Evolutionary conservation across 148 eudicot genomes (phyloP).

Genomic region (Agrostemma githago): DNA sequence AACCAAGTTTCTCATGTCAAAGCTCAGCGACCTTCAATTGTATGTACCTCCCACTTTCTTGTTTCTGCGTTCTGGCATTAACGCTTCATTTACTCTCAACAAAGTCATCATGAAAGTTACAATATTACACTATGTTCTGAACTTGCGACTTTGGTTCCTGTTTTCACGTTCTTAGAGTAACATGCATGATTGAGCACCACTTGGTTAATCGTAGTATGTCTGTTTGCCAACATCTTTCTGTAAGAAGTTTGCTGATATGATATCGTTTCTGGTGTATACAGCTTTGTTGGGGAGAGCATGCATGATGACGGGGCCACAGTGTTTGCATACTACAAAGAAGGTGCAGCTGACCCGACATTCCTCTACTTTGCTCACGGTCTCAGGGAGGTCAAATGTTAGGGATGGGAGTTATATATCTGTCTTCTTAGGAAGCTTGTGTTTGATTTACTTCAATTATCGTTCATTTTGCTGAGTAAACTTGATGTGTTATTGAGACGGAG

Average conservation of each 20-base stretch:
- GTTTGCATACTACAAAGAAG: conserved; percentile 53
- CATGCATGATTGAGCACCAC: too few species aligned
- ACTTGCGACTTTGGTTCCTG: too few species aligned
- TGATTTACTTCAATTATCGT: background rate
- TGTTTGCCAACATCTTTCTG: too few species aligned
- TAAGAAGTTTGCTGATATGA: background rate
- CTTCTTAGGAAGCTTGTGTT: background rate
- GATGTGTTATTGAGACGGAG: conserved; percentile 11
- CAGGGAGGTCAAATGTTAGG: conserved; percentile 45
- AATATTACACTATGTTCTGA: too few species aligned
- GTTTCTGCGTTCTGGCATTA: background rate
- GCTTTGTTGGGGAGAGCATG: conserved; percentile 59
- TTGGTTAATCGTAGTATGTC: too few species aligned
- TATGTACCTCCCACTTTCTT: conserved; percentile 15
- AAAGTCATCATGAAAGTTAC: too few species aligned
- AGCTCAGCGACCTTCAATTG: conserved; percentile 54
- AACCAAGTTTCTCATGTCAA: conserved; percentile 41
- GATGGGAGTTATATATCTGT: background rate
- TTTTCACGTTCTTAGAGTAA: too few species aligned
- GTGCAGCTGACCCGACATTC: conserved; percentile 53
- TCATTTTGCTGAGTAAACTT: background rate
- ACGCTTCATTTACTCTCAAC: too few species aligned
- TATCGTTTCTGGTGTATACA: conserved; percentile 5
- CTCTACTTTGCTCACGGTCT: conserved; percentile 44
- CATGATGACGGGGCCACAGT: conserved; percentile 35